These are phyloP conservation scores for Xanthoceras sorbifolium DNA, from an alignment of 345 rosid genomes.

Conservation along the genomic window DNA sequence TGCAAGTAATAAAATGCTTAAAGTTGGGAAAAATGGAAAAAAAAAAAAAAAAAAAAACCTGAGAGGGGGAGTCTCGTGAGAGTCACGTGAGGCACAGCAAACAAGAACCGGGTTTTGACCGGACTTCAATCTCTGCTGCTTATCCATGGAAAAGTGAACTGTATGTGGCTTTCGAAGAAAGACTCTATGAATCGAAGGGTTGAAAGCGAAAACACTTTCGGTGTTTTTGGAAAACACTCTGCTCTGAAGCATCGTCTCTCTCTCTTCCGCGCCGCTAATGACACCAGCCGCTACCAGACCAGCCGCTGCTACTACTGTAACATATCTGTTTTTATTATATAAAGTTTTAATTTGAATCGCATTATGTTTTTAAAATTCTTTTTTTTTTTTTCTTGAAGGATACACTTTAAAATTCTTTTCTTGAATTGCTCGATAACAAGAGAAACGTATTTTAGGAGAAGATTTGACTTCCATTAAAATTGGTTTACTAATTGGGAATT, in stretches of 20 bases:
- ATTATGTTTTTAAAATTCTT: no score
- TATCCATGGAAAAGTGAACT: constrained; percentile 25
- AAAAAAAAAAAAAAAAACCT: background rate
- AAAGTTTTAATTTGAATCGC: no score
- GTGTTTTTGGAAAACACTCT: background rate
- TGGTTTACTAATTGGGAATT: no score
- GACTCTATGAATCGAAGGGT: background rate
- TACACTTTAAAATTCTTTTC: no score
- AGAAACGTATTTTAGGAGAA: no score
- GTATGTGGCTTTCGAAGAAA: background rate
- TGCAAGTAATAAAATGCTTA: background rate
- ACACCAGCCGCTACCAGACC: no score
- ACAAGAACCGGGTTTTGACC: constrained; percentile 26
- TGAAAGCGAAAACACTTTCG: background rate
- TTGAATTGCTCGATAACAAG: no score
- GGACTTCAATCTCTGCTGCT: background rate
- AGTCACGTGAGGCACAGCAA: constrained; percentile 24
- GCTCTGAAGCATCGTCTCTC: constrained; percentile 2
- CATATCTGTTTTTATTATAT: no score
- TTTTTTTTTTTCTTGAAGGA: no score
- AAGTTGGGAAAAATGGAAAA: background rate
- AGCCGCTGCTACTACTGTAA: no score
- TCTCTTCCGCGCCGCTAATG: background rate
- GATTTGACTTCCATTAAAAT: no score
- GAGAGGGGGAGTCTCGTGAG: constrained; percentile 25